Evolutionary conservation across 2,329 filamentous ascomycete species (phyloP), one percentile per base, ranked within the genome.

Genomic region (Microdochium bolleyi): DNA sequence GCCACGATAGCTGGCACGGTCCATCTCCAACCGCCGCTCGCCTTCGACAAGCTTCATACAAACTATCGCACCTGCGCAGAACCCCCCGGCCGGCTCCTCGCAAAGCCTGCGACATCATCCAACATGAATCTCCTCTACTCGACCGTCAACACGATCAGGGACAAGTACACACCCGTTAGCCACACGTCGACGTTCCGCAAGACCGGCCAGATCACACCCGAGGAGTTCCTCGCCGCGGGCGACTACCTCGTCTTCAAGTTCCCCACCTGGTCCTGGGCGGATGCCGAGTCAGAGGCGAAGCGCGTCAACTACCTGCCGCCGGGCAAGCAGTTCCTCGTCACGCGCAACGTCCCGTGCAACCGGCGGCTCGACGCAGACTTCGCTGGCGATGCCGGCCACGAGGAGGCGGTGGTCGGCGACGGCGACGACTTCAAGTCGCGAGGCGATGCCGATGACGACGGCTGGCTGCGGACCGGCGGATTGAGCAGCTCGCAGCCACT

Each of bases 161-260:
- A 97, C 73, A 87, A 86, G 62, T 92, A 95, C 71, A 90, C 92
- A 13, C 92, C 92, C 41, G 86, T 96, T 63, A 85, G 84, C 55
- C 86, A 95, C 70, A 95, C 84, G 51, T 97, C 92, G 3, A 97
- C 89, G 58, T 99, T 99, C 73, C 89, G 92, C 62, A 81, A 83
- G 63, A 96, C 92, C 3, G 94, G 94, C 59, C 89, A 97, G 74
- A 94, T 99, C 72, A 97, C 92, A 0, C 92, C 92, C 19, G 92
- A 96, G 66, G 94, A 99, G 78, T 99, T 99, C 70, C 79, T 96
- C 50, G 87, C 88, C 3, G 94, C 94, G 3, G 94, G 94, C 62
- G 94, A 99, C 75, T 99, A 97, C 69, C 84, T 99, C 37, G 92
- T 96, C 65, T 96, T 95, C 84, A 97, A 96, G 76, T 99, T 99